Evolutionary conservation across 805 yeast genomes (phyloP).

Genomic region (Teunomyces panamensis): DNA sequence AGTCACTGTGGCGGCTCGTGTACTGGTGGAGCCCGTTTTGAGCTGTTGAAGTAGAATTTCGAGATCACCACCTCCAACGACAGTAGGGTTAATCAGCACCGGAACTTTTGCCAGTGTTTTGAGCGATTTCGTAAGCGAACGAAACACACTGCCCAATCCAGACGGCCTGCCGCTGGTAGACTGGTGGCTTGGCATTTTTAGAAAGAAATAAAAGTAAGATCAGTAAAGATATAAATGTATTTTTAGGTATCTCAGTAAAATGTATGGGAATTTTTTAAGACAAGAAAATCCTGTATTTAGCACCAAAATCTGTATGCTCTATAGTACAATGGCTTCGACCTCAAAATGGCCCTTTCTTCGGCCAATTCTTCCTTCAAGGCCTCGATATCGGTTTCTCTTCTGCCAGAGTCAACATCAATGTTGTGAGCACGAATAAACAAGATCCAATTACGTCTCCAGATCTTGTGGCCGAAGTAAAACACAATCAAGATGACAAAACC

Average conservation of each 20-base stretch:
- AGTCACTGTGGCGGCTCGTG: constrained; percentile 50
- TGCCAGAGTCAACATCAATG: constrained; percentile 25
- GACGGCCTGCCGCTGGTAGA: constrained; percentile 24
- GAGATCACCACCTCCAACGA: constrained; percentile 46
- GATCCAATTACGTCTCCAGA: constrained; percentile 27
- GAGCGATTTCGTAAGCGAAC: constrained; percentile 37
- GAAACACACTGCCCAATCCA: constrained; percentile 41
- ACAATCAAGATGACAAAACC: constrained; percentile 24
- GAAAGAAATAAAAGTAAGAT: too few relatives aligned
- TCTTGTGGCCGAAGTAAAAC: constrained; percentile 24
- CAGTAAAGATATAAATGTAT: too few relatives aligned
- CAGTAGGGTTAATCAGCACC: constrained; percentile 39
- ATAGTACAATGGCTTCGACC: constrained; percentile 31
- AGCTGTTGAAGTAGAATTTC: constrained; percentile 38
- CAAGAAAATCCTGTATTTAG: constrained; percentile 9
- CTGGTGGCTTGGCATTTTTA: constrained; percentile 24
- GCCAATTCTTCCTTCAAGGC: constrained; percentile 26
- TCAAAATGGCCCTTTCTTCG: constrained; percentile 29
- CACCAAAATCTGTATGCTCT: constrained; percentile 38
- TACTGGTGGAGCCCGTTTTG: constrained; percentile 31
- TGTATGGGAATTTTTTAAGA: too few relatives aligned
- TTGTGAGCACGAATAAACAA: constrained; percentile 19
- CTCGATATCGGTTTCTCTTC: constrained; percentile 26
- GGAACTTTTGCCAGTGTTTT: constrained; percentile 27
- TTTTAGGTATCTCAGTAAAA: too few relatives aligned